Evolutionary conservation across 2,329 filamentous ascomycete genomes (phyloP).

Genomic region (Amauroascus verrucosus): DNA sequence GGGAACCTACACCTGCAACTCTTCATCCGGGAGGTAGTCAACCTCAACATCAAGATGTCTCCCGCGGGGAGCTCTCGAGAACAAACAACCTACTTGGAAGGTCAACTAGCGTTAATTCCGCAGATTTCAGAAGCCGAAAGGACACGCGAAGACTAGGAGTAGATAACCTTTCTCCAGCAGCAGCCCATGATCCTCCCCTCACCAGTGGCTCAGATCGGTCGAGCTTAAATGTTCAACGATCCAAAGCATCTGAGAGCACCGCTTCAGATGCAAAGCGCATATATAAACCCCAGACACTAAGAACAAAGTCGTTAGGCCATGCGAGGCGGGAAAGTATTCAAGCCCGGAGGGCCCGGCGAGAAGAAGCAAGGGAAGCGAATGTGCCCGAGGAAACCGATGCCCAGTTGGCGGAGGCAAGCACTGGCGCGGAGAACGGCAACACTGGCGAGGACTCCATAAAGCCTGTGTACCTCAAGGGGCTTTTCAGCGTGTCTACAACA

Average conservation of each 20-base stretch:
- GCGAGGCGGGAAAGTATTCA: constrained; percentile 87
- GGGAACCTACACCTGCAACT: constrained; percentile 45
- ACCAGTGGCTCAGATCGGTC: constrained; percentile 75
- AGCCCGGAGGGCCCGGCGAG: constrained; percentile 63
- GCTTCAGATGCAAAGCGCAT: constrained; percentile 45
- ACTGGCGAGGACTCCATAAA: constrained; percentile 66
- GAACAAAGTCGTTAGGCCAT: constrained; percentile 82
- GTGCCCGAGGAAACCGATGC: constrained; percentile 86
- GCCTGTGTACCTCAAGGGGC: constrained; percentile 87
- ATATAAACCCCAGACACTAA: constrained; percentile 53
- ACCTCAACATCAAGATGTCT: constrained; percentile 65
- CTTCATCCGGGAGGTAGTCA: constrained; percentile 51
- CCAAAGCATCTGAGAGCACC: constrained; percentile 40
- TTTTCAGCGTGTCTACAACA: constrained; percentile 95
- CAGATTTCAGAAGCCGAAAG: constrained; percentile 60
- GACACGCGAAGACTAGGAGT: constrained; percentile 45
- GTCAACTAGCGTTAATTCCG: constrained; percentile 85
- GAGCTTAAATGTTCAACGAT: constrained; percentile 39
- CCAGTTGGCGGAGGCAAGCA: constrained; percentile 53
- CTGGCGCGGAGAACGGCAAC: constrained; percentile 41
- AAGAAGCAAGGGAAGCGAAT: constrained; percentile 62
- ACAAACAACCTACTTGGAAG: constrained; percentile 64
- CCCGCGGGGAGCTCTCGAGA: constrained; percentile 58
- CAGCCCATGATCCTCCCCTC: constrained; percentile 55
- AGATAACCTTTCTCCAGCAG: constrained; percentile 43